Evolutionary conservation across 805 yeast genomes (phyloP).

Genomic region (Sugiyamaella chiloensis): DNA sequence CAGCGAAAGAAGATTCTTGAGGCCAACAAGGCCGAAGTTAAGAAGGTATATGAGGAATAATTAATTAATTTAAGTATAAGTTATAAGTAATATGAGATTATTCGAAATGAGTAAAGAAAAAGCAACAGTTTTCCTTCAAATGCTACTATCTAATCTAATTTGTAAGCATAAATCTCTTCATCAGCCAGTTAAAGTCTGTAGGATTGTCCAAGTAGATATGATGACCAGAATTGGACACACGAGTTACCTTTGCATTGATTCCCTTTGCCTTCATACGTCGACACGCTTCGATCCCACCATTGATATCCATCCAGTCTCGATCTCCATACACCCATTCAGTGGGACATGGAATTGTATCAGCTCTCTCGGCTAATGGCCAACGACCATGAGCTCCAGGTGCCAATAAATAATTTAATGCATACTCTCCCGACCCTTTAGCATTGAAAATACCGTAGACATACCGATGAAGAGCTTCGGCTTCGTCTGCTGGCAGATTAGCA

Average conservation of each 20-base stretch:
- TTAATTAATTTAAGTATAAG: background rate
- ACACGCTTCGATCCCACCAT: conserved; percentile 39
- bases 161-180: conserved; percentile 15
- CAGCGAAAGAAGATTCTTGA: conserved; percentile 87
- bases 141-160: background rate
- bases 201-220: conserved; percentile 68
- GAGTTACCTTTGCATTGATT: conserved; percentile 31
- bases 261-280: conserved; percentile 23
- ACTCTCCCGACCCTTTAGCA: conserved; percentile 89
- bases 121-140: too few species aligned
- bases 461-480: conserved; percentile 58
- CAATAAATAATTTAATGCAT: conserved; percentile 74
- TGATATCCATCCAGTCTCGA: conserved; percentile 61
- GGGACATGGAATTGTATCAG: conserved; percentile 54
- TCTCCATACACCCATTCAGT: conserved; percentile 85
- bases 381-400: conserved; percentile 93
- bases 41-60: conserved; percentile 49
- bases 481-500: conserved; percentile 47
- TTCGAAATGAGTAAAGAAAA: too few species aligned
- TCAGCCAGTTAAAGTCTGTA: conserved; percentile 43
- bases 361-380: conserved; percentile 57
- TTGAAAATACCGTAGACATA: conserved; percentile 84
- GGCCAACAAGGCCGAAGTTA: conserved; percentile 64
- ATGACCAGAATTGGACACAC: conserved; percentile 61
- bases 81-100: too few species aligned